Evolutionary conservation across 345 rosid genomes (phyloP), one percentile per base, ranked within the genome.

Genomic region (Eucalyptus marginata): DNA sequence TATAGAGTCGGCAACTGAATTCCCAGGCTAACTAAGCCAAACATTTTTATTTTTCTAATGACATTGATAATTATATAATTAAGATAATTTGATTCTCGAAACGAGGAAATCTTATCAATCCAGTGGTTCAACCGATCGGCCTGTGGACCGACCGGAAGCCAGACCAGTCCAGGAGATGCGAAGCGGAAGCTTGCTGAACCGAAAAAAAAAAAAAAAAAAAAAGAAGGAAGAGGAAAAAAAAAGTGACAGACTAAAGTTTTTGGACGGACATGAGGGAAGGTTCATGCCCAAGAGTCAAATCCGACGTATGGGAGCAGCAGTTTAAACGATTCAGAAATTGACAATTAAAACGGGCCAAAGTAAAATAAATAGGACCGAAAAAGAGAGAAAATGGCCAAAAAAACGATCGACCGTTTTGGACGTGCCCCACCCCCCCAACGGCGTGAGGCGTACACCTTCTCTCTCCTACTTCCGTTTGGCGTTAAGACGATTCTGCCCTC

Each of bases 1-100:
- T 18, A 36, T 12, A 2, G 0, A 71, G 27, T 1, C 2, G 13
- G 5, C 25, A 5, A 71, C 8, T 3, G 8, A 18, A 43, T 12
- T 36, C 46, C 44, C 46, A 10, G 5, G 46, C 13, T 7, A 10
- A 33, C 27, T 33, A 36, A 68, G 22, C 44, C 6, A 12, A 40
- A 16, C 43, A 3, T 33, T 68, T 33, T 4, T 16, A 68, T 66
- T 68, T 17, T 36, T 68, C 24, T 8, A 31, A 7, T n/a, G 36
- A 64, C 18, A 64, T 18, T 0, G 8, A 7, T 31, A 66, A 66
- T 31, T 66, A 31, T 16, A 18, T 31, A 8, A 16, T 4, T 4
- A 33, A 33, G 44, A 68, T 4, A 31, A 68, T 5, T 68, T 17
- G 22, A 2, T 33, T 17, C 13, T 17, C 13, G 3, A 17, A 16